phyloP scores from a whole-genome alignment of 2,329 filamentous ascomycete genomes.

The Aspergillus aculeatinus region DNA sequence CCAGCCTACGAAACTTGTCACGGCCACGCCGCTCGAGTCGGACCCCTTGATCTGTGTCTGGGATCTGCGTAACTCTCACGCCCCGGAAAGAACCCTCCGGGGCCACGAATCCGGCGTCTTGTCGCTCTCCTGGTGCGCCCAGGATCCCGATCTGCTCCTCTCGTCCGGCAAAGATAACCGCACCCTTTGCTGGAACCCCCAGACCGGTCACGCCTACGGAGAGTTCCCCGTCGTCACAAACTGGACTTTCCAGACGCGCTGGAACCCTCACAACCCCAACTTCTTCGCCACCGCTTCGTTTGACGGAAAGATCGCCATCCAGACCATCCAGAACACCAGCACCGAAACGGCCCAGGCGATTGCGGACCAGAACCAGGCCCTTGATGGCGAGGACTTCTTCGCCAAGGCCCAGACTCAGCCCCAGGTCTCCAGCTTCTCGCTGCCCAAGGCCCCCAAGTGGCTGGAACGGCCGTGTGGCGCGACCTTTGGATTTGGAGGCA shows the following conservation, averaged over 20 bases:
- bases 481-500: slow-evolving; percentile 93
- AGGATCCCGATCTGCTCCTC: slow-evolving; percentile 83
- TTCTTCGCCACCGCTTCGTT: slow-evolving; percentile 94
- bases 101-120: slow-evolving; percentile 94
- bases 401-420: slow-evolving; percentile 88
- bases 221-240: slow-evolving; percentile 98
- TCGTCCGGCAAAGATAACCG: slow-evolving; percentile 97
- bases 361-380: slow-evolving; percentile 62
- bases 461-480: slow-evolving; percentile 79
- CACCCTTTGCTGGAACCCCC: slow-evolving; percentile 93
- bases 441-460: slow-evolving; percentile 86
- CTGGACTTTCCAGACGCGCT: slow-evolving; percentile 95
- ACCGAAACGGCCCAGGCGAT: slow-evolving; percentile 63
- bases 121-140: slow-evolving; percentile 90
- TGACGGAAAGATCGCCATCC: slow-evolving; percentile 91
- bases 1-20: slow-evolving; percentile 82
- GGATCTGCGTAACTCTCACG: slow-evolving; percentile 95
- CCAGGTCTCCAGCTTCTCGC: slow-evolving; percentile 83
- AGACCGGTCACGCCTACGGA: slow-evolving; percentile 81
- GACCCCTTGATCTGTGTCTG: slow-evolving; percentile 86
- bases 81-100: slow-evolving; percentile 78
- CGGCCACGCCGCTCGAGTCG: slow-evolving; percentile 84
- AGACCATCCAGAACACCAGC: slow-evolving; percentile 93
- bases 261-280: slow-evolving; percentile 89
- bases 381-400: slow-evolving; percentile 96